Evolutionary conservation across 1,139 yeast species (phyloP).

Genomic region (Scheffersomyces illinoinensis): DNA sequence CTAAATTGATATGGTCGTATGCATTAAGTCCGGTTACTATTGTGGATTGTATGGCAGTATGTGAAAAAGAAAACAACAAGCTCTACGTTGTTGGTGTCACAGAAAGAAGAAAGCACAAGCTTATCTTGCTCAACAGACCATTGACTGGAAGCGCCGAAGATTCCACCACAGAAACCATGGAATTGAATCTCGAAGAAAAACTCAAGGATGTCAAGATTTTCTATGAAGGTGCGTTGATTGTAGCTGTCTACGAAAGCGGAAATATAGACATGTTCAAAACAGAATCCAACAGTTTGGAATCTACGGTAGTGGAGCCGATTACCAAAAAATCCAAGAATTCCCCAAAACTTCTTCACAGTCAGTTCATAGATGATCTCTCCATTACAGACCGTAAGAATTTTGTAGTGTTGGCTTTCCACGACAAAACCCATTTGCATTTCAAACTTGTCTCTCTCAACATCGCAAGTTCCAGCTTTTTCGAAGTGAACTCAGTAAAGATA

Average conservation of each 20-base stretch:
- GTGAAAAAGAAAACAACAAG: slow-evolving; percentile 21
- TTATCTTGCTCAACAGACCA: slow-evolving; percentile 35
- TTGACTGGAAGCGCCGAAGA: slow-evolving; percentile 17
- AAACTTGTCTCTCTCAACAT: slow-evolving; percentile 25
- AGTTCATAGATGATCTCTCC: slow-evolving; percentile 21
- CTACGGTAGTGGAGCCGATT: background rate
- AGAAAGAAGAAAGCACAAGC: slow-evolving; percentile 43
- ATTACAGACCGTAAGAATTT: slow-evolving; percentile 20
- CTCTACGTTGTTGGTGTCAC: slow-evolving; percentile 45
- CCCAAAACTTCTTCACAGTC: slow-evolving; percentile 17
- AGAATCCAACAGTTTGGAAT: slow-evolving; percentile 6
- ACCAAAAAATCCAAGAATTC: slow-evolving; percentile 3
- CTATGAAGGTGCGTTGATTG: slow-evolving; percentile 31
- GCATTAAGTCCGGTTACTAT: slow-evolving; percentile 64
- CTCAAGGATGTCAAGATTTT: slow-evolving; percentile 39
- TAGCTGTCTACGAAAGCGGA: slow-evolving; percentile 46
- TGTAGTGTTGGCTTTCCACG: slow-evolving; percentile 22
- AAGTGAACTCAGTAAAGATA: slow-evolving; percentile 16
- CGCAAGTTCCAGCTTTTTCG: slow-evolving; percentile 17
- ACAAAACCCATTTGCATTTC: slow-evolving; percentile 15
- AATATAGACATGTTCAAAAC: slow-evolving; percentile 32
- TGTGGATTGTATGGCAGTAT: slow-evolving; percentile 47
- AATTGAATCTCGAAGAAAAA: slow-evolving; percentile 18
- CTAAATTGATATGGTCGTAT: slow-evolving; percentile 72
- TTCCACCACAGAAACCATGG: slow-evolving; percentile 21